Conservation (phyloP, 2,329 filamentous ascomycete genomes). For the Sporothrix protearum region DNA sequence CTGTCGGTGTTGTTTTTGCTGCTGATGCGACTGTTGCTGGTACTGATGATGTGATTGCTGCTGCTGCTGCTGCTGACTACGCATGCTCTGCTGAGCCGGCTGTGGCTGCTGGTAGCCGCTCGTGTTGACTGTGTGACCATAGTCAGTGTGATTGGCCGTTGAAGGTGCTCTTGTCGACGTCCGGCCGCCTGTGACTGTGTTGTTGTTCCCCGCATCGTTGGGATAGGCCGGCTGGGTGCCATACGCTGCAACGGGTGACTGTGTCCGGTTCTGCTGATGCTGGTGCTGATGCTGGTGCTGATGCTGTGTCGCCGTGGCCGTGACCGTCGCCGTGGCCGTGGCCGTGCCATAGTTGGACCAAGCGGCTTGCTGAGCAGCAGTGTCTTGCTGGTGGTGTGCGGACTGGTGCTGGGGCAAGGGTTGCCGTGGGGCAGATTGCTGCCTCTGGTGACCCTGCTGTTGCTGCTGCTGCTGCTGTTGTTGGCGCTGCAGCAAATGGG, state of each 20-base stretch:
- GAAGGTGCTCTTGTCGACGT: background rate
- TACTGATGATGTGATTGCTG: conserved; percentile 31
- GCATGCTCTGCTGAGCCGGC: conserved; percentile 26
- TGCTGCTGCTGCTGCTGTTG: conserved; percentile 10
- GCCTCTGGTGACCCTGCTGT: conserved; percentile 5
- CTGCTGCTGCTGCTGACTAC: conserved; percentile 29
- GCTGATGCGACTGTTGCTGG: conserved; percentile 36
- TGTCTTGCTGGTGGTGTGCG: conserved; percentile 16
- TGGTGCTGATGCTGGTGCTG: conserved; percentile 24
- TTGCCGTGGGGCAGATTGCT: background rate
- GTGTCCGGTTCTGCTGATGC: background rate
- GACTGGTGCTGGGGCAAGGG: conserved; percentile 21
- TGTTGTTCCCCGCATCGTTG: background rate
- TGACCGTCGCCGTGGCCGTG: conserved; percentile 28
- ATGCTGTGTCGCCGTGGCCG: conserved; percentile 28
- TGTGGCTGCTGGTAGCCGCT: conserved; percentile 1
- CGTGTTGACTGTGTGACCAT: background rate
- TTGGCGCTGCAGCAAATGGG: conserved; percentile 3
- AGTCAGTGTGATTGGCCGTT: background rate
- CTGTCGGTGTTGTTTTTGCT: conserved; percentile 35
- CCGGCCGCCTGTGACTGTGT: background rate
- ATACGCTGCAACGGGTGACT: conserved; percentile 4
- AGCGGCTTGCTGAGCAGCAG: conserved; percentile 17
- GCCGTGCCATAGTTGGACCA: conserved; percentile 21
- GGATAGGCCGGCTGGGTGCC: background rate